These are phyloP conservation scores for Mortierella claussenii DNA, from an alignment of 192 early-diverging fungal species.

Conservation along the genomic window DNA sequence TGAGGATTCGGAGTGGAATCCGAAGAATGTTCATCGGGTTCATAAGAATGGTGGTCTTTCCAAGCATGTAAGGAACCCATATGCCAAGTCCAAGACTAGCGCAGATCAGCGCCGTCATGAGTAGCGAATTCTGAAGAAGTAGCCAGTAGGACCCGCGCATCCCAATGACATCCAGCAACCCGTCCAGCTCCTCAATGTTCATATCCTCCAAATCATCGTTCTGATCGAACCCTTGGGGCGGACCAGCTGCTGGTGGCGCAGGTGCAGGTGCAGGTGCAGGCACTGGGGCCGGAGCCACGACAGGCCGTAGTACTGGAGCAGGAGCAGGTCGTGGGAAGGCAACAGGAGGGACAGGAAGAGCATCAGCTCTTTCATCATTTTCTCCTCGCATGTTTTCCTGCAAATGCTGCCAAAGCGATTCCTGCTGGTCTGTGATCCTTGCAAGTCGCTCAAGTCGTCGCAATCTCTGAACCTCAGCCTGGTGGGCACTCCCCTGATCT, in stretches of 20 bases:
- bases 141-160: slow-evolving; percentile 86
- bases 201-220: slow-evolving; percentile 52
- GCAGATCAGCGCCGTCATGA: slow-evolving; percentile 83
- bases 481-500: neutral
- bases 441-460: too few species aligned
- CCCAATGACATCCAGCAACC: slow-evolving; percentile 90
- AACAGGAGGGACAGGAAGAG: too few species aligned
- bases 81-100: slow-evolving; percentile 77
- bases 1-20: slow-evolving; percentile 59
- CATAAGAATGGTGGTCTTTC: slow-evolving; percentile 62
- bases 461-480: slow-evolving; percentile 5
- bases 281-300: neutral
- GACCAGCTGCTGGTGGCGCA: neutral
- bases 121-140: slow-evolving; percentile 82
- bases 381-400: too few species aligned
- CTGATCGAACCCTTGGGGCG: slow-evolving; percentile 31
- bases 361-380: too few species aligned
- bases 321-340: too few species aligned
- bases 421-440: too few species aligned
- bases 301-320: neutral
- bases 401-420: too few species aligned
- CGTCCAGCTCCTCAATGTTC: slow-evolving; percentile 75
- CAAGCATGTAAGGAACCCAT: slow-evolving; percentile 81
- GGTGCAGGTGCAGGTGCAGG: slow-evolving; percentile 66
- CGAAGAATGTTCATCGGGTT: slow-evolving; percentile 64